These are phyloP conservation scores for Russula vinacea DNA, from an alignment of 768 basidiomycete species.

Conservation along the genomic window DNA sequence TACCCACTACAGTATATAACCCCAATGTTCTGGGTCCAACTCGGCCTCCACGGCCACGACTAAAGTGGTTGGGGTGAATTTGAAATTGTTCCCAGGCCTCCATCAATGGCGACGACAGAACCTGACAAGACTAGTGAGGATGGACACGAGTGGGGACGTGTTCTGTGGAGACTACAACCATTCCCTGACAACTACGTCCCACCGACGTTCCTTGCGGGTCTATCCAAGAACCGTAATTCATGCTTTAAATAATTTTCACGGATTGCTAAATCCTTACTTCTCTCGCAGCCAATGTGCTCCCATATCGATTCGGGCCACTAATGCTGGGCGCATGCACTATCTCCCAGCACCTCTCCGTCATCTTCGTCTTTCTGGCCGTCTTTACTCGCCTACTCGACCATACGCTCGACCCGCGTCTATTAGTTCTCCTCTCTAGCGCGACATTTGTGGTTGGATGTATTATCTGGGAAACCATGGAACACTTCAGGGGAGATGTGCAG, in stretches of 20 bases:
- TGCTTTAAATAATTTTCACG: conserved; percentile 6
- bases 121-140: neutral
- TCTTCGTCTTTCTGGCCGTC: conserved; percentile 76
- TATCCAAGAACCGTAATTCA: conserved; percentile 66
- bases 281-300: conserved; percentile 67
- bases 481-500: conserved; percentile 37
- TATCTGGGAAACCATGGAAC: conserved; percentile 57
- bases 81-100: neutral
- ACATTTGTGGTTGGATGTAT: conserved; percentile 61
- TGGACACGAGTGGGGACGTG: conserved; percentile 56
- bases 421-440: conserved; percentile 61
- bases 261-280: conserved; percentile 7
- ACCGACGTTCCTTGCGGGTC: conserved; percentile 68
- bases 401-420: conserved; percentile 61
- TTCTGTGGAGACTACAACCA: conserved; percentile 73
- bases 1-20: no score
- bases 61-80: no score
- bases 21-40: no score
- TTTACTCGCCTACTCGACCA: conserved; percentile 70
- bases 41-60: no score
- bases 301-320: conserved; percentile 72
- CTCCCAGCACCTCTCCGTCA: conserved; percentile 78
- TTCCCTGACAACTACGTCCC: conserved; percentile 88
- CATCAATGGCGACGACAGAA: neutral
- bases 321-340: conserved; percentile 70